Conservation (phyloP, 2,329 filamentous ascomycete species). For the Sclerotinia spermophila region DNA sequence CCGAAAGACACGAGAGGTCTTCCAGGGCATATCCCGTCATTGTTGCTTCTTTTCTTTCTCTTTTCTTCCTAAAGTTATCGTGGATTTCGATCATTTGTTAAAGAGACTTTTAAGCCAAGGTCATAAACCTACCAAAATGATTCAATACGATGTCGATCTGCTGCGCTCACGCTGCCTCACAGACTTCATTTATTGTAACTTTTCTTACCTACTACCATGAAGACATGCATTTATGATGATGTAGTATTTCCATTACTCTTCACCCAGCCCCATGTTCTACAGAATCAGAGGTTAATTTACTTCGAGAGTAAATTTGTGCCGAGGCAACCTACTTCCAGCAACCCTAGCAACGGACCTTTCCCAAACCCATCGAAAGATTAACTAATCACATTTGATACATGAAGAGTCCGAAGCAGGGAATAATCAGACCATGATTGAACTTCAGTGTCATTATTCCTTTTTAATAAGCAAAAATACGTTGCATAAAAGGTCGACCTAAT, state of each 20-base stretch:
- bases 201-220: background rate
- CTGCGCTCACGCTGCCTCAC: background rate
- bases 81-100: conserved; percentile 18
- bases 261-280: conserved; percentile 1
- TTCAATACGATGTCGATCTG: conserved; percentile 12
- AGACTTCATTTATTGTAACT: conserved; percentile 1
- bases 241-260: background rate
- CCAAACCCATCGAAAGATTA: background rate
- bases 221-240: background rate
- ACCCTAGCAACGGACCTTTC: conserved; percentile 11
- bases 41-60: conserved; percentile 2
- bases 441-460: background rate
- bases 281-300: background rate
- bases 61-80: conserved; percentile 10
- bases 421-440: conserved; percentile 9
- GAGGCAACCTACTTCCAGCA: conserved; percentile 1
- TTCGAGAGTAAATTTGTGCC: background rate
- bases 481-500: background rate
- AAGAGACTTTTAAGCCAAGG: conserved; percentile 10
- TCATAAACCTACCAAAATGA: conserved; percentile 12
- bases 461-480: background rate
- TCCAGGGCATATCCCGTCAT: conserved; percentile 14
- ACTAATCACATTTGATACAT: background rate
- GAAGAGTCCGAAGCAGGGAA: conserved; percentile 4
- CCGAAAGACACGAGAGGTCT: background rate